Evolutionary conservation across 768 basidiomycete species (phyloP).

Genomic region (Suillus lakei): DNA sequence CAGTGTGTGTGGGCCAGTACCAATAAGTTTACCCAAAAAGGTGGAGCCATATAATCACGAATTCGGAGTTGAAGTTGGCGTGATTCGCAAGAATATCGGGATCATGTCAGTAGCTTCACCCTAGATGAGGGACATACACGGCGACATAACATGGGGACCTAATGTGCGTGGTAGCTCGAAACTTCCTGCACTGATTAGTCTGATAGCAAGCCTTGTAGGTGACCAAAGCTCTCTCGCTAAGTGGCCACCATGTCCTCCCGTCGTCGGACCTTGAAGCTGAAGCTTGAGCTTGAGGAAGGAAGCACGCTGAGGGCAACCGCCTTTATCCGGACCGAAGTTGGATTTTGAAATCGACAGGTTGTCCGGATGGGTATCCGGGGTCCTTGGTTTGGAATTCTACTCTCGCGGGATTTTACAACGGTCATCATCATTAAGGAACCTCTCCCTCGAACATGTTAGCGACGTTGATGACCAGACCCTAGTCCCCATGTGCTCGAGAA

Average conservation of each 20-base stretch:
- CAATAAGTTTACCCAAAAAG: not conserved
- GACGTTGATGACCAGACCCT: constrained; percentile 10
- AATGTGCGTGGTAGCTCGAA: not conserved
- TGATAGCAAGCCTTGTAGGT: not conserved
- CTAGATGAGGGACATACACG: not conserved
- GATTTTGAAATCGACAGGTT: not conserved
- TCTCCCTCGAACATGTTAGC: constrained; percentile 4
- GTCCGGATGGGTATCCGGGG: not conserved
- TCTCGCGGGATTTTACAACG: constrained; percentile 12
- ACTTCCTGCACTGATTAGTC: not conserved
- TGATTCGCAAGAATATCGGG: not conserved
- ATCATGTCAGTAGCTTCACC: not conserved
- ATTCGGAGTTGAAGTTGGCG: not conserved
- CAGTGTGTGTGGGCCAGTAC: not conserved
- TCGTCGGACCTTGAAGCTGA: not conserved
- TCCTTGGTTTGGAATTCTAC: not conserved
- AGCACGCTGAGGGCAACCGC: not conserved
- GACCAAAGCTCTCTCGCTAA: not conserved
- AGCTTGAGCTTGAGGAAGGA: not conserved
- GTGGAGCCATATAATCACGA: not conserved
- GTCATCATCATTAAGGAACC: constrained; percentile 13
- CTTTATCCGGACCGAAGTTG: not conserved
- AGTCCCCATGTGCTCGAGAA: constrained; percentile 13
- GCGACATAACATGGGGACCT: not conserved
- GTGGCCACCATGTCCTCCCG: not conserved